Conservation (phyloP, 495 filamentous ascomycete species). For the Thozetella sp. region DNA sequence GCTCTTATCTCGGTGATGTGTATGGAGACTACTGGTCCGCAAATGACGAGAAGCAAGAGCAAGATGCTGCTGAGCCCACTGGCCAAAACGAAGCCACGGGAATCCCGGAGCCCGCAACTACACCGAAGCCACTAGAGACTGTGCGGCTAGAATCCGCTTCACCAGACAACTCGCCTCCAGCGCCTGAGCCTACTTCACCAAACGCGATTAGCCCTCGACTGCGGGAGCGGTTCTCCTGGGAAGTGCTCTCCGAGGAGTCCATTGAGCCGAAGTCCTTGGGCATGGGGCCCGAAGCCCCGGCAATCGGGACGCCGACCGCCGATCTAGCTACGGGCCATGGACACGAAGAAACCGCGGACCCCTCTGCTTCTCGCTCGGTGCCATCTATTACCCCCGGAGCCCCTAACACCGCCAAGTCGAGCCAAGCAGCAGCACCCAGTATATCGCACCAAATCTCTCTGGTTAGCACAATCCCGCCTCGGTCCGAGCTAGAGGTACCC, state of each 20-base stretch:
- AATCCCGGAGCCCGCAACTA: not conserved
- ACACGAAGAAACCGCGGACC: not conserved
- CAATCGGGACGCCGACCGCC: not conserved
- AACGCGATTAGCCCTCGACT: constrained; percentile 7
- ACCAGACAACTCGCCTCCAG: not conserved
- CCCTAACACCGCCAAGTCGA: not conserved
- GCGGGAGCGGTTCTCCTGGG: constrained; percentile 56
- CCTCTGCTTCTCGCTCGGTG: not conserved
- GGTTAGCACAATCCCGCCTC: constrained; percentile 28
- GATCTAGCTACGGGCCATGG: not conserved
- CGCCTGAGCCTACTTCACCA: not conserved
- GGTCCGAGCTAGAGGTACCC: constrained; percentile 12
- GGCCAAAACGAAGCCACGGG: not conserved
- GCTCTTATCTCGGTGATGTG: constrained; percentile 44
- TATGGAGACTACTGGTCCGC: constrained; percentile 44
- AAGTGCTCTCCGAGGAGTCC: constrained; percentile 30
- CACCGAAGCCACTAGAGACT: not conserved
- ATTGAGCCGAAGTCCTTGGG: constrained; percentile 10
- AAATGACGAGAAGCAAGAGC: constrained; percentile 20
- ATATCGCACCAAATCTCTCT: constrained; percentile 37
- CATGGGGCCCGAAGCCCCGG: not conserved
- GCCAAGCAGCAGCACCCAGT: not conserved
- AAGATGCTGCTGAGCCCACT: not conserved
- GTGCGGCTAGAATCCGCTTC: not conserved
- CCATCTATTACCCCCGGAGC: constrained; percentile 1